Conservation (phyloP, 495 filamentous ascomycete species). For the Astrothelium macrocarpum region DNA sequence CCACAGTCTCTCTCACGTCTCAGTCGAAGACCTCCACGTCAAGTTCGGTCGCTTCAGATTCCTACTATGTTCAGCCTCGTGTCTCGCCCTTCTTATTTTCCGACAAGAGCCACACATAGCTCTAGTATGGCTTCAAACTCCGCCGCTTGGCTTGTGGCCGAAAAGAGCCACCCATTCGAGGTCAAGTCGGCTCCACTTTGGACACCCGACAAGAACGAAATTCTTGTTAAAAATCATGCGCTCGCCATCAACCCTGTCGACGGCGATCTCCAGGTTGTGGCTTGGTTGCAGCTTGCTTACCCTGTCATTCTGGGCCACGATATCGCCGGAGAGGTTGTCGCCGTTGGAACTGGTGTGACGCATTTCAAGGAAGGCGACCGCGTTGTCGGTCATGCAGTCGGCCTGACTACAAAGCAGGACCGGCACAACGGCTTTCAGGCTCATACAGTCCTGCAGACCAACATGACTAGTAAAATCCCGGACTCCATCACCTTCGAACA, state of each 20-base stretch:
- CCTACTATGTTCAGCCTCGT: background rate
- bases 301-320: conserved; percentile 47
- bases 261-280: conserved; percentile 23
- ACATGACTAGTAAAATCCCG: conserved; percentile 32
- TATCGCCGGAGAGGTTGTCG: conserved; percentile 43
- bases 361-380: conserved; percentile 41
- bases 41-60: background rate
- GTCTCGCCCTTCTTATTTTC: background rate
- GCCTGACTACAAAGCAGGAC: background rate
- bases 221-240: conserved; percentile 33
- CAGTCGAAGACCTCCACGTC: background rate
- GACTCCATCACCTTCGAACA: conserved; percentile 33
- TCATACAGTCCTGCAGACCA: conserved; percentile 12
- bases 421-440: conserved; percentile 15
- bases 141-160: background rate
- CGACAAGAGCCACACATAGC: background rate
- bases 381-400: conserved; percentile 25
- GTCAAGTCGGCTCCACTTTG: conserved; percentile 27
- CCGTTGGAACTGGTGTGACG: conserved; percentile 37
- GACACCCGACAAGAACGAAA: conserved; percentile 28
- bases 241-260: conserved; percentile 42
- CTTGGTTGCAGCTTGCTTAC: conserved; percentile 30
- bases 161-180: conserved; percentile 21
- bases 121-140: background rate
- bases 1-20: background rate